A percentile compares a stretch with the other conserved stretches of the same genome.
These are phyloP conservation scores for Somion occarium DNA, from an alignment of 1,284 basidiomycete genomes.

Conservation along the genomic window DNA sequence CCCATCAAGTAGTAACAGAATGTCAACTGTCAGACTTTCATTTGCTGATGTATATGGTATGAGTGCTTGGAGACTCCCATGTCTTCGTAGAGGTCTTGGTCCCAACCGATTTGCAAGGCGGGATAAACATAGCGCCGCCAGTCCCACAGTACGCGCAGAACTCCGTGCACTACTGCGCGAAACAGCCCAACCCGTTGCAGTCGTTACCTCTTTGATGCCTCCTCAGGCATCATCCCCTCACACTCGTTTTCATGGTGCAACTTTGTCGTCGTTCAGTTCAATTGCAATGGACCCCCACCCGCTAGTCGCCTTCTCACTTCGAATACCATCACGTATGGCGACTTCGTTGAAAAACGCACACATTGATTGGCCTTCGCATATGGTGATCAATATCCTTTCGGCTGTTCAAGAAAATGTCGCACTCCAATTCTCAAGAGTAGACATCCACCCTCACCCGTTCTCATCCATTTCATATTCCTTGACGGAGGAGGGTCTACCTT, in stretches of 20 bases:
- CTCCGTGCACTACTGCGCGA: slow-evolving; percentile 33
- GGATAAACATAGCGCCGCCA: not conserved
- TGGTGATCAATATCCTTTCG: slow-evolving; percentile 69
- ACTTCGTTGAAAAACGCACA: slow-evolving; percentile 42
- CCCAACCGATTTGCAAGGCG: too few species aligned
- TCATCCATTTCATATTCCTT: slow-evolving; percentile 34
- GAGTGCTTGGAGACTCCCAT: too few species aligned
- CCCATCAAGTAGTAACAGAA: too few species aligned
- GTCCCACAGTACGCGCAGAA: slow-evolving; percentile 18
- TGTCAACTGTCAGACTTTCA: too few species aligned
- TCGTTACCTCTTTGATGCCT: slow-evolving; percentile 36
- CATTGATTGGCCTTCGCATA: slow-evolving; percentile 32
- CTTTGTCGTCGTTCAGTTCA: slow-evolving; percentile 89
- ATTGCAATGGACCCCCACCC: slow-evolving; percentile 85
- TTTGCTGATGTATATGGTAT: too few species aligned
- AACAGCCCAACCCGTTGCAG: slow-evolving; percentile 38
- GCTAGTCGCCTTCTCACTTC: slow-evolving; percentile 82
- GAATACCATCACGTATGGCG: slow-evolving; percentile 86
- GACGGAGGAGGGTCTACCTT: slow-evolving; percentile 49
- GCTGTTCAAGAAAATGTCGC: slow-evolving; percentile 53
- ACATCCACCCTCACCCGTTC: slow-evolving; percentile 58
- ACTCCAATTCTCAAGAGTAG: slow-evolving; percentile 56
- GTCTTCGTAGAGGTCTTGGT: too few species aligned
- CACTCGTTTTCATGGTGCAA: slow-evolving; percentile 74
- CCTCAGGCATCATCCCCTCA: slow-evolving; percentile 1